phyloP scores from a whole-genome alignment of 148 eudicot genomes.

The Chenopodium quinoa region DNA sequence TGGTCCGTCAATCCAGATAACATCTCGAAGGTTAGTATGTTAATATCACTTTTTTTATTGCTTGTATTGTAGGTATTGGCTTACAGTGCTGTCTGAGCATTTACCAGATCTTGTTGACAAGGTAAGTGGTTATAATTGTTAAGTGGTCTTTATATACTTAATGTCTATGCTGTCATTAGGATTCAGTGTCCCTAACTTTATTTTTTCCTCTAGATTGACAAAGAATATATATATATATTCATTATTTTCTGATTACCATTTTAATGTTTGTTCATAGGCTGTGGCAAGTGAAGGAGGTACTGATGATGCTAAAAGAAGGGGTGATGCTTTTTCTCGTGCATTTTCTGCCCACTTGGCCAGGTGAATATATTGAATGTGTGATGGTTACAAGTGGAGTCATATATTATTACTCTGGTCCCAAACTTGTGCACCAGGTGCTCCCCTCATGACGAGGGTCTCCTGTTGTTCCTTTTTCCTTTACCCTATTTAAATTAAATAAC shows the following conservation, averaged over 20 bases:
- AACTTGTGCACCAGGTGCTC: too few species aligned
- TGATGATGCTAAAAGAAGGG: slow-evolving; percentile 94
- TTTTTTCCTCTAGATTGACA: not conserved
- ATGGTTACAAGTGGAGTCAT: not conserved
- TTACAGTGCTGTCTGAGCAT: slow-evolving; percentile 83
- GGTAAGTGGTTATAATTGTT: slow-evolving; percentile 38
- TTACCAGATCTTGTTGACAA: slow-evolving; percentile 96
- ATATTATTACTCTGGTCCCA: not conserved
- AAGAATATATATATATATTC: not conserved
- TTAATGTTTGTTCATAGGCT: slow-evolving; percentile 49
- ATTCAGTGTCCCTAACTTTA: not conserved
- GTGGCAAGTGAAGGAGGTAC: slow-evolving; percentile 99
- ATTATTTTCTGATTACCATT: not conserved
- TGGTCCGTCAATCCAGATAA: too few species aligned
- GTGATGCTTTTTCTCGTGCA: slow-evolving; percentile 99
- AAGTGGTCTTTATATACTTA: not conserved
- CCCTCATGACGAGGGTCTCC: too few species aligned
- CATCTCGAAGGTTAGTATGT: not conserved
- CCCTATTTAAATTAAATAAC: too few species aligned
- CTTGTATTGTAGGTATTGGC: slow-evolving; percentile 67
- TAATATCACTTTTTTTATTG: slow-evolving; percentile 10
- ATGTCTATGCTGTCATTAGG: not conserved
- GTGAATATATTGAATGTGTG: slow-evolving; percentile 32
- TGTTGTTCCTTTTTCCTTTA: too few species aligned
- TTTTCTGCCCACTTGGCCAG: slow-evolving; percentile 98